phyloP scores from a whole-genome alignment of 345 rosid genomes.

The Salix udensis region DNA sequence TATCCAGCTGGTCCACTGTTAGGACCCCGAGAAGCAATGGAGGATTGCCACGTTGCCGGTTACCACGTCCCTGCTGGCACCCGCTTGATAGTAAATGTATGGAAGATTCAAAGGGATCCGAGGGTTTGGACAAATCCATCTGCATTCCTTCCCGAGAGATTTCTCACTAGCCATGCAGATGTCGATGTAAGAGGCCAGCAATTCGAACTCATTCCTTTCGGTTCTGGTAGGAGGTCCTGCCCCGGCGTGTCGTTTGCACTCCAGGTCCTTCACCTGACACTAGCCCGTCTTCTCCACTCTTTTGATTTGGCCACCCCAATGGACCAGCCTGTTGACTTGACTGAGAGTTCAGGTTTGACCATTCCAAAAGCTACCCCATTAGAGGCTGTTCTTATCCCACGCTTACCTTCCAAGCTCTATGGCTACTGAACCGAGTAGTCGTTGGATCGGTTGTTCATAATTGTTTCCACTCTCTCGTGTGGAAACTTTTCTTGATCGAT shows the following conservation, averaged over 20 bases:
- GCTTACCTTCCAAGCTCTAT: slow-evolving; percentile 6
- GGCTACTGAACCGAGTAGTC: not conserved
- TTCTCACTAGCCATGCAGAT: not conserved
- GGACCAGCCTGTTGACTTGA: slow-evolving; percentile 7
- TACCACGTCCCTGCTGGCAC: slow-evolving; percentile 45
- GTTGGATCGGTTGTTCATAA: no score
- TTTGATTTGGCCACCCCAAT: not conserved
- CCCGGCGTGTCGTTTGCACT: slow-evolving; percentile 10
- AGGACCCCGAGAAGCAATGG: slow-evolving; percentile 38
- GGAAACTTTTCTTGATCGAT: no score
- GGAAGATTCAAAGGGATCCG: slow-evolving; percentile 47
- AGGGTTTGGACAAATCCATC: not conserved
- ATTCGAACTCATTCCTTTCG: slow-evolving; percentile 9
- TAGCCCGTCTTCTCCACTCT: slow-evolving; percentile 10
- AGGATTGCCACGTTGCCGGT: slow-evolving; percentile 46
- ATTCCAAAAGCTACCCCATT: slow-evolving; percentile 2
- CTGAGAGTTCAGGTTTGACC: not conserved
- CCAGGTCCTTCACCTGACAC: slow-evolving; percentile 1
- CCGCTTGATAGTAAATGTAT: slow-evolving; percentile 44
- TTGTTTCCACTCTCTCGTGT: no score
- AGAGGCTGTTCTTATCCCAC: slow-evolving; percentile 1
- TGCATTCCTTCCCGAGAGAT: slow-evolving; percentile 5
- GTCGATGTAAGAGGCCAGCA: slow-evolving; percentile 10
- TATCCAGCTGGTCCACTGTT: slow-evolving; percentile 58
- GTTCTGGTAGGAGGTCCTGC: slow-evolving; percentile 10